phyloP scores from a whole-genome alignment of 441 rosid genomes.

The Euphorbia schlechtendalii region DNA sequence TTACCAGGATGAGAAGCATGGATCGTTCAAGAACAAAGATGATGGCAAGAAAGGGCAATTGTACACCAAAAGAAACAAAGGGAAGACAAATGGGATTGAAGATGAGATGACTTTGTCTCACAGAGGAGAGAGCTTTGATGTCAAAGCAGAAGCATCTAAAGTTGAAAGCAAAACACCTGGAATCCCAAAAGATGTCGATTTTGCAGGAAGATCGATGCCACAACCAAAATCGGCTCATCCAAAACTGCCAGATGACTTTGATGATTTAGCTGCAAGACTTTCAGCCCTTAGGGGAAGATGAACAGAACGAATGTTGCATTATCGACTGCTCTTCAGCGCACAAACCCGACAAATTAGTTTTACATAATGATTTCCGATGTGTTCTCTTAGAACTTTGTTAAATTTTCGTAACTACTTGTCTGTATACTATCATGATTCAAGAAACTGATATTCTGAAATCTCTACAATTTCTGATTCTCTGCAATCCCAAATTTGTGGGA shows the following conservation, averaged over 20 bases:
- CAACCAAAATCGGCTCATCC: constrained; percentile 74
- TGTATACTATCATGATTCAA: no score
- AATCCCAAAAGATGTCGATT: constrained; percentile 16
- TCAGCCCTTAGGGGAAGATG: constrained; percentile 62
- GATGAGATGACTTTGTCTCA: constrained; percentile 20
- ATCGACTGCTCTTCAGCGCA: no score
- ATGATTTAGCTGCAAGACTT: constrained; percentile 71
- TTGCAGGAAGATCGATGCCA: constrained; percentile 27
- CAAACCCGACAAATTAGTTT: no score
- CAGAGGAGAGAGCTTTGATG: constrained; percentile 23
- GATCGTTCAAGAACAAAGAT: constrained; percentile 11
- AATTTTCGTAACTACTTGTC: neutral
- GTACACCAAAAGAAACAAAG: constrained; percentile 1
- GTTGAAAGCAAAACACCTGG: no score
- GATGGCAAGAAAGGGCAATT: constrained; percentile 4
- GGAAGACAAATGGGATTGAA: constrained; percentile 19
- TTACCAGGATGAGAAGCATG: constrained; percentile 23
- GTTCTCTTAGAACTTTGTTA: neutral
- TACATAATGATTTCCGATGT: neutral
- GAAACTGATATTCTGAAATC: neutral
- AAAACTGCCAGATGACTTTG: constrained; percentile 72
- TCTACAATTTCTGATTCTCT: no score
- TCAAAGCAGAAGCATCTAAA: no score
- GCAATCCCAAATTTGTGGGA: no score
- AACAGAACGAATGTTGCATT: neutral